phyloP scores from a whole-genome alignment of 495 filamentous ascomycete species.

The Daldinia concentrica region DNA sequence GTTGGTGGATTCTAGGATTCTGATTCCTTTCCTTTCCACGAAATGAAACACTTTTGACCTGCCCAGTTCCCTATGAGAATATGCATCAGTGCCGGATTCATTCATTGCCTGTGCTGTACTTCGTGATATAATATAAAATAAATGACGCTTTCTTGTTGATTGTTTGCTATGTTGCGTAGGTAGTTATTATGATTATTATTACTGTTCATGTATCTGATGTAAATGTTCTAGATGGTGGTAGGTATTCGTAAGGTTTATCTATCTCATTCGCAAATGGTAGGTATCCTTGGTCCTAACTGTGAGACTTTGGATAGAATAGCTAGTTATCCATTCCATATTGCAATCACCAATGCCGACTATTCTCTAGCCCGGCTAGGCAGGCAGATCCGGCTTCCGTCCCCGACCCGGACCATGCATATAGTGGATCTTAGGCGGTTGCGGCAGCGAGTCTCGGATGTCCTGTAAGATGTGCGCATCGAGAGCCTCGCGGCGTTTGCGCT shows the following conservation, averaged over 20 bases:
- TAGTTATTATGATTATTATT: constrained; percentile 3
- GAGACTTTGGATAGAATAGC: background rate
- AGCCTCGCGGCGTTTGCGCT: constrained; percentile 39
- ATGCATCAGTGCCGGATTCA: background rate
- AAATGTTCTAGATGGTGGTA: background rate
- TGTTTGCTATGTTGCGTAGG: background rate
- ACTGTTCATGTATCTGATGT: background rate
- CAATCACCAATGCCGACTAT: background rate
- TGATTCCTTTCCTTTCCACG: constrained; percentile 25
- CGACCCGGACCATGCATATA: constrained; percentile 43
- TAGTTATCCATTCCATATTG: background rate
- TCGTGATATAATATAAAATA: background rate
- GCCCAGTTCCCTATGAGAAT: background rate
- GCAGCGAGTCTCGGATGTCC: constrained; percentile 43
- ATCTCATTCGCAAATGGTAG: background rate
- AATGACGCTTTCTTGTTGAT: background rate
- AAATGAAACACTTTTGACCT: constrained; percentile 16
- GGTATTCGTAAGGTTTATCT: background rate
- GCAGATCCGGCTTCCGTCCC: constrained; percentile 32
- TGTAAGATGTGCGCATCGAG: constrained; percentile 42
- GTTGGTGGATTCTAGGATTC: constrained; percentile 31
- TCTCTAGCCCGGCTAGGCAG: background rate
- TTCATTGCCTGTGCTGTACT: background rate
- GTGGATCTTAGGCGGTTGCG: constrained; percentile 43
- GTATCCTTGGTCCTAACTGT: background rate